Conservation (phyloP, 441 rosid species). For the Hura crepitans region DNA sequence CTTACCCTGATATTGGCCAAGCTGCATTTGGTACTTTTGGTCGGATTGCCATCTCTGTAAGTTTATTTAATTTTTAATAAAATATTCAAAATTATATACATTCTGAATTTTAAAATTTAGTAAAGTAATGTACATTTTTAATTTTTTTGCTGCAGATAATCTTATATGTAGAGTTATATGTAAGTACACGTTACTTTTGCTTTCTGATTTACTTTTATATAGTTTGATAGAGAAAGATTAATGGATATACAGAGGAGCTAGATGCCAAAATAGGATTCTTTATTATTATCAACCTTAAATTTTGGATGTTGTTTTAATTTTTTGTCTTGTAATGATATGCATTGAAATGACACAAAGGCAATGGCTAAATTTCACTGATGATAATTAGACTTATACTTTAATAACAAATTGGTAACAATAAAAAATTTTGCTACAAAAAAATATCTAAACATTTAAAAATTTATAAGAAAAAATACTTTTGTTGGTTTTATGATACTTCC, state of each 20-base stretch:
- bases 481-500: too few species aligned
- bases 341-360: neutral
- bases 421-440: too few species aligned
- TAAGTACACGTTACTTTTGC: slow-evolving; percentile 48
- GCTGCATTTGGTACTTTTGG: slow-evolving; percentile 82
- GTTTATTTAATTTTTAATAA: slow-evolving; percentile 23
- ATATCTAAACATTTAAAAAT: too few species aligned
- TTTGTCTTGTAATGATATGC: neutral
- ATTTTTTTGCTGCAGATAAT: slow-evolving; percentile 57
- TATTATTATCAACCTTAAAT: neutral
- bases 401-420: too few species aligned
- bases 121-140: neutral
- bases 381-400: too few species aligned
- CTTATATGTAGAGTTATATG: slow-evolving; percentile 75
- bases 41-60: slow-evolving; percentile 61
- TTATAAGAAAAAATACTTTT: too few species aligned
- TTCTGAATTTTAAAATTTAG: too few species aligned
- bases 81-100: neutral
- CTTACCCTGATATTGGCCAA: slow-evolving; percentile 92
- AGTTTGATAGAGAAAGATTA: too few species aligned
- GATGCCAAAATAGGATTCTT: neutral
- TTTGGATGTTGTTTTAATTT: too few species aligned
- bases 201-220: neutral
- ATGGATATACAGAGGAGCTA: neutral
- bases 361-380: too few species aligned